Evolutionary conservation across 2,329 filamentous ascomycete genomes (phyloP), one percentile per base, ranked within the genome.

Genomic region (Shiraia sp.): DNA sequence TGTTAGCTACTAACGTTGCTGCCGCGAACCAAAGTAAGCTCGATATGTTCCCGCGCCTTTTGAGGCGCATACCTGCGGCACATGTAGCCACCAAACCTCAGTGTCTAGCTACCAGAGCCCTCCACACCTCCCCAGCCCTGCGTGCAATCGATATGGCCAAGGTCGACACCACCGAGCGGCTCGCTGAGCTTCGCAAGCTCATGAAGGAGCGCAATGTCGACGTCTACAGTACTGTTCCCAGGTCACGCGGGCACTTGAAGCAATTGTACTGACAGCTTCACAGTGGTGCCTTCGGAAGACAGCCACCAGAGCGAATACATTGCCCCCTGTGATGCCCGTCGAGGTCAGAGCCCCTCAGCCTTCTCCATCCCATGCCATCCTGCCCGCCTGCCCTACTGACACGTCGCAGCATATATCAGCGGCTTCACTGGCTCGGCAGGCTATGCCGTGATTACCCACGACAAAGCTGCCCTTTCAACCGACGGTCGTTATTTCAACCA

Each of bases 401-500:
- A 40, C 36, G 32, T 17, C 34, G 19, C 60, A 76, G 89, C 86
- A 66, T 96, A 86, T 64, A 95, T 99, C 57, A 91, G 85, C 47
- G 92, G 93, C 17, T 99, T 99, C 71, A 90, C 89, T 44, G 93
- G 93, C 40, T 99, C 93, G 8, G 92, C 93, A 30, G 93, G 93
- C 44, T 95, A 89, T 51, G 93, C 91, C 27, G 86, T 99, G 36
- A 79, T 99, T 42, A 93, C 91, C 2, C 80, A 82, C 35, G 85
- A 90, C 36, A 91, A 91, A 70, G 93, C 93, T 12, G 89, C 90
- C 10, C 75, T 99, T 42, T 90, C 93, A 10, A 99, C 93, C 22
- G 93, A 99, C 68, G 93, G 93, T 22, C 86, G 93, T 53, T 99
- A 99, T 72, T 99, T 97, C 79, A 97, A 95, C 73, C 93, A 99